Evolutionary conservation across 1,284 basidiomycete genomes (phyloP).

Genomic region (Pseudozyma pruni): DNA sequence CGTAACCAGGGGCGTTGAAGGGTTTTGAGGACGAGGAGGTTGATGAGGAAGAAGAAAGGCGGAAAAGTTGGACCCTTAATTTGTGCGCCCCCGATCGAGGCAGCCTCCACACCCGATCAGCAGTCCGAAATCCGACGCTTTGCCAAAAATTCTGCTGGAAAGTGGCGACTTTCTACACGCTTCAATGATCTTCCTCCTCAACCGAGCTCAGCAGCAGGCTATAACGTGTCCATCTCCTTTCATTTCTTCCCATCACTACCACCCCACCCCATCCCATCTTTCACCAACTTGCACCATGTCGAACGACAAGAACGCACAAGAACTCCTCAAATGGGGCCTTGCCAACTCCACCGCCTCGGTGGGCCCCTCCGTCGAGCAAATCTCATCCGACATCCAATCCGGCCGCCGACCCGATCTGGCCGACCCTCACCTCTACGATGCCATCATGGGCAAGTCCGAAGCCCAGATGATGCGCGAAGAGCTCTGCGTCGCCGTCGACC

Average conservation of each 20-base stretch:
- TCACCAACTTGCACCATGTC: constrained; percentile 41
- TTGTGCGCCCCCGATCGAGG: constrained; percentile 4
- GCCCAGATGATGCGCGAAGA: constrained; percentile 67
- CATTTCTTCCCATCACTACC: neutral
- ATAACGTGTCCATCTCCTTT: too few relatives aligned
- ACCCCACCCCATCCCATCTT: neutral
- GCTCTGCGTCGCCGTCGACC: constrained; percentile 56
- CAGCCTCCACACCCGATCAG: constrained; percentile 36
- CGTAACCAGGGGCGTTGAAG: too few relatives aligned
- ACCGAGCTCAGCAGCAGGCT: too few relatives aligned
- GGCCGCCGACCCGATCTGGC: constrained; percentile 61
- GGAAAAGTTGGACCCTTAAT: constrained; percentile 27
- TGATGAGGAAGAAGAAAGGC: constrained; percentile 3
- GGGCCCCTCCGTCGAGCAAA: constrained; percentile 46
- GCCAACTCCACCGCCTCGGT: constrained; percentile 31
- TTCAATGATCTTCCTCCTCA: constrained; percentile 24
- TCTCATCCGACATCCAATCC: constrained; percentile 53
- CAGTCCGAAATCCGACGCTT: constrained; percentile 10
- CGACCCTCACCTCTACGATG: constrained; percentile 60
- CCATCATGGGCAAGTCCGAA: constrained; percentile 67
- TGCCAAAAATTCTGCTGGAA: neutral
- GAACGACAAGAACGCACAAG: constrained; percentile 56
- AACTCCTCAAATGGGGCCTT: constrained; percentile 64
- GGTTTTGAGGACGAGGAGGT: neutral
- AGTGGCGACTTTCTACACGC: constrained; percentile 20